Evolutionary conservation across 192 early-diverging fungal species (phyloP).

Genomic region (Entomortierella lignicola): DNA sequence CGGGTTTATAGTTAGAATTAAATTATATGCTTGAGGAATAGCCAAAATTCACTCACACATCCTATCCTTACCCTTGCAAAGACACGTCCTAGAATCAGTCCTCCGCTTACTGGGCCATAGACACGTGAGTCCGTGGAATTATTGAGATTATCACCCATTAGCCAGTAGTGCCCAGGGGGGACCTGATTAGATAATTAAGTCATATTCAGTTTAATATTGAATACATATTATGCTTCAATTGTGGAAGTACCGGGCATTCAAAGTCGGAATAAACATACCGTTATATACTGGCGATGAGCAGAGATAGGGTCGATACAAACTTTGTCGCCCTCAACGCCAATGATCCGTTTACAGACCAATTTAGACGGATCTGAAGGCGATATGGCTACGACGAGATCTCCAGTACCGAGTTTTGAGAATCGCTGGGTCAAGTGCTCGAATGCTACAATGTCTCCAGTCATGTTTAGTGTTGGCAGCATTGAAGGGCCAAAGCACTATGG

Average conservation of each 20-base stretch:
- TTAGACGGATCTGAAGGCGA: conserved; percentile 77
- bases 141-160: conserved; percentile 90
- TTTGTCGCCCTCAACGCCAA: conserved; percentile 86
- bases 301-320: conserved; percentile 83
- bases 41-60: neutral
- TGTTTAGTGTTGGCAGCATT: conserved; percentile 92
- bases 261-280: conserved; percentile 54
- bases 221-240: too few species aligned
- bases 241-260: too few species aligned
- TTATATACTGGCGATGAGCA: conserved; percentile 66
- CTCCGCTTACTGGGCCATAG: conserved; percentile 90
- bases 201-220: too few species aligned
- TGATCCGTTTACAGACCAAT: conserved; percentile 82
- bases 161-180: conserved; percentile 90
- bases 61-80: conserved; percentile 63
- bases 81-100: conserved; percentile 82
- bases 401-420: conserved; percentile 67
- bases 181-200: conserved; percentile 57
- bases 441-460: conserved; percentile 80
- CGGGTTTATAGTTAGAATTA: neutral
- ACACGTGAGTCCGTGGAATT: conserved; percentile 92
- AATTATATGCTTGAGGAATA: neutral
- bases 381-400: conserved; percentile 83
- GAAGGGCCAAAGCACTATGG: conserved; percentile 84
- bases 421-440: conserved; percentile 74